These are phyloP conservation scores for Sechiopsis laciniata DNA, from an alignment of 306 rosid species.

Conservation along the genomic window DNA sequence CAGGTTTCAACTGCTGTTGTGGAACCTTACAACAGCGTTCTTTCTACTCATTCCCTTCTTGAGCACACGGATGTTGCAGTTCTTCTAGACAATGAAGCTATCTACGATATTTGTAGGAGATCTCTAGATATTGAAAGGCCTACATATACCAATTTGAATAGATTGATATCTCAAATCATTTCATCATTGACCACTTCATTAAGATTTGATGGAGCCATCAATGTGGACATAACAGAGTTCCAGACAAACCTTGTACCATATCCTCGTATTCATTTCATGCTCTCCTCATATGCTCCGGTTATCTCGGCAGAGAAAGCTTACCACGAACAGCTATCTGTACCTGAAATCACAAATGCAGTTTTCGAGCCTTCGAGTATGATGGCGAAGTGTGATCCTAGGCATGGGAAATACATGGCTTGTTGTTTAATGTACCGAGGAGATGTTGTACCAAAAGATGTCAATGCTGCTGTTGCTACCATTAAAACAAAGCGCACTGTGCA, in stretches of 20 bases:
- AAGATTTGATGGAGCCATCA: constrained; percentile 99
- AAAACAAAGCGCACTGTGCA: constrained; percentile 94
- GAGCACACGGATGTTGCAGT: constrained; percentile 96
- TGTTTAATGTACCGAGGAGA: constrained; percentile 96
- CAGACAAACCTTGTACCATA: constrained; percentile 96
- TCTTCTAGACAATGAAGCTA: constrained; percentile 90
- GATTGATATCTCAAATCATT: constrained; percentile 89
- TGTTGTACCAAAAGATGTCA: constrained; percentile 97
- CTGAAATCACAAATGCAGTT: constrained; percentile 95
- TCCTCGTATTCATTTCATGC: constrained; percentile 95
- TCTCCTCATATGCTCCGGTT: constrained; percentile 91
- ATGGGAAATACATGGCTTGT: constrained; percentile 99
- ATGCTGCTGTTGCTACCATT: constrained; percentile 89
- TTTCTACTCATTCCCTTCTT: constrained; percentile 89
- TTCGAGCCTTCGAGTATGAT: constrained; percentile 97
- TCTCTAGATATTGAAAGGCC: constrained; percentile 95
- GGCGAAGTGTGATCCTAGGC: constrained; percentile 98
- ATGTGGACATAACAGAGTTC: constrained; percentile 90
- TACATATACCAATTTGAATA: constrained; percentile 79
- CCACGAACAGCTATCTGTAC: constrained; percentile 90
- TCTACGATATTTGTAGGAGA: constrained; percentile 86
- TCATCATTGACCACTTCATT: constrained; percentile 88
- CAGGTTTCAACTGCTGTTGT: constrained; percentile 98
- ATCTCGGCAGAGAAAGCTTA: constrained; percentile 96
- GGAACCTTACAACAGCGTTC: constrained; percentile 95